These are phyloP conservation scores for Gynostemma pentaphyllum DNA, from an alignment of 306 rosid genomes.

Conservation along the genomic window DNA sequence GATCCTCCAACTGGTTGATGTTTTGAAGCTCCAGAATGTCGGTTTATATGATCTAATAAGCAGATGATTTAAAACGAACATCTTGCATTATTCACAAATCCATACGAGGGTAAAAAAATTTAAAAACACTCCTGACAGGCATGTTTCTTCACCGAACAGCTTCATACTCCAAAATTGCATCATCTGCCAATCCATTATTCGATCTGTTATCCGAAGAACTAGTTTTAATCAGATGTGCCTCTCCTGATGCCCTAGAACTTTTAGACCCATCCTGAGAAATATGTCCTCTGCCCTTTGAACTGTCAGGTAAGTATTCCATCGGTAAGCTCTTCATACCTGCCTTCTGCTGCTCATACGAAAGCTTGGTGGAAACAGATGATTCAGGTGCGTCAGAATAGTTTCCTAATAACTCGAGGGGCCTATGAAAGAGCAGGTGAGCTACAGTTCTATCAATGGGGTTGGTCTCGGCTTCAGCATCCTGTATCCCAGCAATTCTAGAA, in stretches of 20 bases:
- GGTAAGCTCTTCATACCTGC: conserved; percentile 24
- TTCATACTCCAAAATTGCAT: conserved; percentile 34
- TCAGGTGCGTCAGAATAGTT: conserved; percentile 35
- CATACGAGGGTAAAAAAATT: no score
- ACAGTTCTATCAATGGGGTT: conserved; percentile 79
- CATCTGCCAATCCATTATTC: conserved; percentile 23
- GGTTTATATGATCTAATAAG: conserved; percentile 21
- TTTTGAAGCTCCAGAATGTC: neutral
- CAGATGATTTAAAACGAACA: conserved; percentile 39
- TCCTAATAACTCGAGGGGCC: conserved; percentile 44
- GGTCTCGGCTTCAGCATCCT: conserved; percentile 66
- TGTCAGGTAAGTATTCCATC: conserved; percentile 22
- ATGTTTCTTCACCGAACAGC: conserved; percentile 42
- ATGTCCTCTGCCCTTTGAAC: conserved; percentile 22
- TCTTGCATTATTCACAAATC: conserved; percentile 34
- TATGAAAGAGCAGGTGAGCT: conserved; percentile 86
- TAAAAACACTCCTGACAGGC: conserved; percentile 6
- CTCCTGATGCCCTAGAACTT: conserved; percentile 21
- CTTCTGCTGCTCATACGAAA: conserved; percentile 27
- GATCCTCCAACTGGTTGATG: neutral
- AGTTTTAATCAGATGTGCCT: conserved; percentile 21
- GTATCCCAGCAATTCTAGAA: conserved; percentile 34
- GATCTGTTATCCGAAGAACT: conserved; percentile 50
- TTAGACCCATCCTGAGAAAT: conserved; percentile 26
- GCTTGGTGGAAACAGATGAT: conserved; percentile 33